Percentiles rank a stretch among this genome's conserved stretches.
These are phyloP conservation scores for Thielaviopsis musarum DNA, from an alignment of 2,329 filamentous ascomycete genomes.

Conservation along the genomic window DNA sequence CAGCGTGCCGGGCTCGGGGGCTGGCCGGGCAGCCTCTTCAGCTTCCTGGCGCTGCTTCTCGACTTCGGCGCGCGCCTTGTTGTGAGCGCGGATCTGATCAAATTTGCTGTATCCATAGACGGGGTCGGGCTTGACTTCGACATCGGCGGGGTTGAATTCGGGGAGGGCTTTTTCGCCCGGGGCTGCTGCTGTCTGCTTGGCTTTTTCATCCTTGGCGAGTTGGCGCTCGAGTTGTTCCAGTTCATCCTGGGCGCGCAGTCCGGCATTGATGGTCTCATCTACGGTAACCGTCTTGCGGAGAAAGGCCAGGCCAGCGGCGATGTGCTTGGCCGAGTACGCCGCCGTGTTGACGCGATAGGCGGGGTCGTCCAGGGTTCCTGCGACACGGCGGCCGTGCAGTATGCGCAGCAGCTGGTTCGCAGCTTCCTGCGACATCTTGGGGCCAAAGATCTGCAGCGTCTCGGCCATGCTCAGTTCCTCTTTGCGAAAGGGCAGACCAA, in stretches of 20 bases:
- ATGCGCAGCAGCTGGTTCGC: constrained; percentile 41
- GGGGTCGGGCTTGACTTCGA: constrained; percentile 23
- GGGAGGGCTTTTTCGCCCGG: constrained; percentile 15
- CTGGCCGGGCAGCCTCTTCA: constrained; percentile 16
- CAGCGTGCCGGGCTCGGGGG: constrained; percentile 9
- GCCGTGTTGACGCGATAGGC: constrained; percentile 30
- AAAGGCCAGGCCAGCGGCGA: constrained; percentile 33
- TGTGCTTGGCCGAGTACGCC: constrained; percentile 25
- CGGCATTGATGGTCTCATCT: constrained; percentile 43
- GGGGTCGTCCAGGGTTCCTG: constrained; percentile 46
- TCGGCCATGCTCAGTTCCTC: constrained; percentile 33
- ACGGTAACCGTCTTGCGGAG: constrained; percentile 37
- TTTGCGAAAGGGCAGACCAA: constrained; percentile 35
- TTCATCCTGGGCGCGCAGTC: constrained; percentile 45
- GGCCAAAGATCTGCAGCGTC: constrained; percentile 32
- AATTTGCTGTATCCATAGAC: constrained; percentile 41
- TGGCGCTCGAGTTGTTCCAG: constrained; percentile 33
- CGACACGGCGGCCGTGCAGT: constrained; percentile 45
- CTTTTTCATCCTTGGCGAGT: constrained; percentile 14
- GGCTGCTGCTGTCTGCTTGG: constrained; percentile 3
- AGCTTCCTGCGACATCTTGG: constrained; percentile 23
- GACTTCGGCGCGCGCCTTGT: constrained; percentile 32
- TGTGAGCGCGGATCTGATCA: constrained; percentile 38
- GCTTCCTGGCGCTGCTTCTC: constrained; percentile 27
- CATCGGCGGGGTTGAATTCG: constrained; percentile 13